phyloP scores from a whole-genome alignment of 2,329 filamentous ascomycete species.

The Ceratocystis alfenasii region DNA sequence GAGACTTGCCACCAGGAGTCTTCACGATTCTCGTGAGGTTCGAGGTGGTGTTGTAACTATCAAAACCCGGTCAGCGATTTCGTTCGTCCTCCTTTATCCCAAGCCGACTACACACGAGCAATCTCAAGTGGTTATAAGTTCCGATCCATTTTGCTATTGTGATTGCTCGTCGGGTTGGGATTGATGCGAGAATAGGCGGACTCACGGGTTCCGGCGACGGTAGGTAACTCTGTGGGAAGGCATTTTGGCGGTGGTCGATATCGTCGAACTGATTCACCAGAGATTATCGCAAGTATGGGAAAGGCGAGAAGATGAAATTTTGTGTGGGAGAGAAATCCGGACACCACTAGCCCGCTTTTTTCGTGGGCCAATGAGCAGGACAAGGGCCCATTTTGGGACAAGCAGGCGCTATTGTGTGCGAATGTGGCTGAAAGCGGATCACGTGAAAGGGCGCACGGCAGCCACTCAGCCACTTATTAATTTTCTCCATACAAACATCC shows the following conservation, averaged over 20 bases:
- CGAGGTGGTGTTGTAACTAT: constrained; percentile 92
- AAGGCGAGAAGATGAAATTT: constrained; percentile 31
- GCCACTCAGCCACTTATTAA: constrained; percentile 19
- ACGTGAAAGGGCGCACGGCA: constrained; percentile 20
- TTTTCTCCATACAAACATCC: not conserved
- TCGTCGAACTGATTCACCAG: constrained; percentile 28
- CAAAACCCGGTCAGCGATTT: constrained; percentile 20
- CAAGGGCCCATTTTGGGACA: constrained; percentile 21
- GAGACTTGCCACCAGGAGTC: constrained; percentile 91
- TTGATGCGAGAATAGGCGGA: constrained; percentile 26
- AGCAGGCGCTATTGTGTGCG: constrained; percentile 20
- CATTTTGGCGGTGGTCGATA: constrained; percentile 42
- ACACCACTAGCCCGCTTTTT: constrained; percentile 22
- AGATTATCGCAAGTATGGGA: constrained; percentile 20
- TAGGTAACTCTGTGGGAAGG: constrained; percentile 50
- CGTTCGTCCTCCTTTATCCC: not conserved
- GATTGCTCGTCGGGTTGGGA: not conserved
- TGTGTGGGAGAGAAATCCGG: constrained; percentile 31
- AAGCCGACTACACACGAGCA: not conserved
- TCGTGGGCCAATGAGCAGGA: constrained; percentile 23
- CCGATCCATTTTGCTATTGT: not conserved
- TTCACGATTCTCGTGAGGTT: constrained; percentile 94
- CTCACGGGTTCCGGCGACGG: constrained; percentile 72
- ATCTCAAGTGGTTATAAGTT: constrained; percentile 22
- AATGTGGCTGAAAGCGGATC: constrained; percentile 15